A percentile compares a stretch with the other conserved stretches of the same genome.
phyloP scores from a whole-genome alignment of 2,329 filamentous ascomycete species.

The Ophiostoma quercus region DNA sequence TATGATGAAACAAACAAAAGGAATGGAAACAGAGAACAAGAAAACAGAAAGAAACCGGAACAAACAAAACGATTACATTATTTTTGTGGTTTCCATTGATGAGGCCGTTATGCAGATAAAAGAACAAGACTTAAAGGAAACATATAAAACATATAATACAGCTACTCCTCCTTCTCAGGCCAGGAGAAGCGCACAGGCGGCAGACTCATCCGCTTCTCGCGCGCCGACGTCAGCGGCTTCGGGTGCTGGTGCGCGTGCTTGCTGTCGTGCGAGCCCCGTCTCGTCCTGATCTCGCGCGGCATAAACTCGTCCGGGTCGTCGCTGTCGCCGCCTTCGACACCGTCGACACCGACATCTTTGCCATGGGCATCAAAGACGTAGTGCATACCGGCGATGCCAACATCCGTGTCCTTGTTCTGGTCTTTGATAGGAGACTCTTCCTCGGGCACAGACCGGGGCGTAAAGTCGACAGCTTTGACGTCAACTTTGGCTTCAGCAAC shows the following conservation, averaged over 20 bases:
- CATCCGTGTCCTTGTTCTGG: not conserved
- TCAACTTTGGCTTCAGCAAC: not conserved
- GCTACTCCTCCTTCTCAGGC: constrained; percentile 24
- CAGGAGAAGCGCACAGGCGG: constrained; percentile 33
- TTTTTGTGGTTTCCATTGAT: constrained; percentile 7
- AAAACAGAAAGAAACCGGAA: not conserved
- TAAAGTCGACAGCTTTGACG: not conserved
- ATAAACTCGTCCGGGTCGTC: not conserved
- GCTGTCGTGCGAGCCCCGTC: constrained; percentile 16
- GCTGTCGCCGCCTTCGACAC: not conserved
- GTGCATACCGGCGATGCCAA: constrained; percentile 12
- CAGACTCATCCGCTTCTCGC: constrained; percentile 34
- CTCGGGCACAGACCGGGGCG: not conserved
- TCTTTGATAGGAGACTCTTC: not conserved
- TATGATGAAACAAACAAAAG: not conserved
- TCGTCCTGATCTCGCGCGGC: not conserved
- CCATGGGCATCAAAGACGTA: not conserved
- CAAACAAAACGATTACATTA: not conserved
- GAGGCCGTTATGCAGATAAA: not conserved
- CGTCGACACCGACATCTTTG: not conserved
- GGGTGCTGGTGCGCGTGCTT: not conserved
- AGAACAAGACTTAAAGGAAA: not conserved
- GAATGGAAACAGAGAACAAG: not conserved
- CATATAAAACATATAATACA: not conserved
- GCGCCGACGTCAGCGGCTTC: not conserved